phyloP scores from a whole-genome alignment of 73 alveolate genomes.

The Effrenium voratum region DNA sequence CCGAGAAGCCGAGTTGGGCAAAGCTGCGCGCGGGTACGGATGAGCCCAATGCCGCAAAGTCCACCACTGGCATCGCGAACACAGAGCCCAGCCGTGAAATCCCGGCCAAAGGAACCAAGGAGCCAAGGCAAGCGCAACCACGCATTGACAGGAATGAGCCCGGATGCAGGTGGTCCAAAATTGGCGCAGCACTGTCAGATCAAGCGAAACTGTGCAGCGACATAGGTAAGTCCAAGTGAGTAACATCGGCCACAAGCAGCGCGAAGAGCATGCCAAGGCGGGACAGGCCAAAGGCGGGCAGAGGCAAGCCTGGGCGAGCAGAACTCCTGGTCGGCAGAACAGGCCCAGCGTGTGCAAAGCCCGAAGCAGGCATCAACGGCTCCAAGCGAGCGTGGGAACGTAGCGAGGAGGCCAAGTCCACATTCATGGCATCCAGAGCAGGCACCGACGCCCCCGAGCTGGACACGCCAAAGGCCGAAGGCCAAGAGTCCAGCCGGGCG shows the following conservation, averaged over 20 bases:
- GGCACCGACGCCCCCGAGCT: neutral
- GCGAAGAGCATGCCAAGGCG: conserved; percentile 22
- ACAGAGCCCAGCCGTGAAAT: neutral
- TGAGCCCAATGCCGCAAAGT: neutral
- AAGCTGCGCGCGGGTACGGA: neutral
- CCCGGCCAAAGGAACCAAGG: neutral
- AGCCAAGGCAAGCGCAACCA: neutral
- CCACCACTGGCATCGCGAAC: neutral
- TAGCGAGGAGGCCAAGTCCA: neutral
- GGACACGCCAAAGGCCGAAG: neutral
- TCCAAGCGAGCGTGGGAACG: neutral
- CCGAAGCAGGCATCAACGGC: neutral
- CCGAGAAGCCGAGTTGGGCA: neutral
- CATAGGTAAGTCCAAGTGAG: neutral
- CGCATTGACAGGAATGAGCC: neutral
- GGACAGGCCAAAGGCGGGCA: neutral
- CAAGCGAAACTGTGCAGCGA: neutral
- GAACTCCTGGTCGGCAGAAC: neutral
- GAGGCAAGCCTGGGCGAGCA: neutral
- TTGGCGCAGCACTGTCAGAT: neutral
- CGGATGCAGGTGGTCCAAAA: neutral
- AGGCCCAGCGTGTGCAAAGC: neutral
- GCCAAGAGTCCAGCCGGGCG: neutral
- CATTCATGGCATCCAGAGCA: neutral
- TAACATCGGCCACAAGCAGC: neutral